Base-by-base conservation (phyloP, 1,139 yeast species). In the Yamadazyma jaroonii region DNA sequence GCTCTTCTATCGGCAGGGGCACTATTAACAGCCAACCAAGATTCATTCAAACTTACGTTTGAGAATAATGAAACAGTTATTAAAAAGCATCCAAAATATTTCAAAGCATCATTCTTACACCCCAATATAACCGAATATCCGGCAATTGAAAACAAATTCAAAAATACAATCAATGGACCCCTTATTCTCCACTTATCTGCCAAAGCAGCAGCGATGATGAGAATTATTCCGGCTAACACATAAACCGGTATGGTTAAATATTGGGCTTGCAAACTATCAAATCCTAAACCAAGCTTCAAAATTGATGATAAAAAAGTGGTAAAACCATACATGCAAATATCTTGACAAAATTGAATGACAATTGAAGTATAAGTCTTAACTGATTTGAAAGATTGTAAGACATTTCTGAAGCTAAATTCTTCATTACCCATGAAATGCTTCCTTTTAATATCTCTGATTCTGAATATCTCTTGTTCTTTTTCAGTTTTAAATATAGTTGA, bases 181-280 rank as follows among this genome's bases (percentile, higher is more conserved):
- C 57, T 48, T 8, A 48, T 24, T 12, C 35, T 30, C 17, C 34
- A 50, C 38, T 48, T 56, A 49, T 74, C 79, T n/a, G 77, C 69
- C 38, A 60, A 45, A 31, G 49, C 50, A 2, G 77, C 72, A 34
- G 61, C 56, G 7, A 54, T 40, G 25, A 72, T 49, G 36, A 64
- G 67, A 2, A 62, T 57, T 8, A 68, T 45, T 5, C 74, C 70
- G 1, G 76, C 66, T 33, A 68, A 48, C 31, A 69, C 56, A 49
- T 74, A 74, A 29, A 72, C 67, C 14, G 79, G 79, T 20, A 74
- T 71, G 2, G 77, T 72, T 55, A 75, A 52, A 34, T 72, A 59
- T 49, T 75, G 79, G 1, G 78, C 71, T 41, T 60, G 54, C 34
- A 71, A 59, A 25, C 53, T 56, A 23, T 64, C 60, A 49, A 64